These are phyloP conservation scores for Penicillium fimorum DNA, from an alignment of 495 filamentous ascomycete genomes.

Conservation along the genomic window DNA sequence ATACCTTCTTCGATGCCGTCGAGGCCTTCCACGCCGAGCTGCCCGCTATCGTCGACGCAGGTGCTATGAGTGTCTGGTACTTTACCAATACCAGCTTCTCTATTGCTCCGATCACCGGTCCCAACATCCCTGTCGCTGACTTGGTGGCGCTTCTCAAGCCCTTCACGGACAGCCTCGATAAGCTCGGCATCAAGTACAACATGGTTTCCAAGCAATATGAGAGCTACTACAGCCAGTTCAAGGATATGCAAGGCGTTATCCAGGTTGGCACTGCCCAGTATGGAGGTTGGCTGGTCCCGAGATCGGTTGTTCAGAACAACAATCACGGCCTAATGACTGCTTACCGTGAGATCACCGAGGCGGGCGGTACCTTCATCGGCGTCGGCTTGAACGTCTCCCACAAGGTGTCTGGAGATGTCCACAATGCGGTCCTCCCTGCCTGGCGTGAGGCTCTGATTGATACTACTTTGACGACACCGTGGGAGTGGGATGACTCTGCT, in stretches of 20 bases:
- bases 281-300: slow-evolving; percentile 58
- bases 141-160: slow-evolving; percentile 31
- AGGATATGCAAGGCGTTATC: slow-evolving; percentile 35
- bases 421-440: slow-evolving; percentile 56
- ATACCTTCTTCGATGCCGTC: slow-evolving; percentile 45
- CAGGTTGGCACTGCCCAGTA: slow-evolving; percentile 50
- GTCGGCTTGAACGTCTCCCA: slow-evolving; percentile 41
- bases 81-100: slow-evolving; percentile 48
- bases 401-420: slow-evolving; percentile 42
- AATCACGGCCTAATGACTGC: slow-evolving; percentile 45
- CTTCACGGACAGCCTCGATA: slow-evolving; percentile 26
- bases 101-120: slow-evolving; percentile 42
- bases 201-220: slow-evolving; percentile 31
- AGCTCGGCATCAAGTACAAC: slow-evolving; percentile 32
- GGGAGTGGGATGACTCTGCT: slow-evolving; percentile 40
- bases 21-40: slow-evolving; percentile 40
- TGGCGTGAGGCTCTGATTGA: slow-evolving; percentile 57
- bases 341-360: slow-evolving; percentile 40
- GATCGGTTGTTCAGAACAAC: slow-evolving; percentile 44
- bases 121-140: slow-evolving; percentile 30
- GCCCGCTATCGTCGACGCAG: slow-evolving; percentile 49
- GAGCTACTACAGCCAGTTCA: slow-evolving; percentile 48
- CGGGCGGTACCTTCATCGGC: slow-evolving; percentile 47
- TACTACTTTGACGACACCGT: slow-evolving; percentile 38
- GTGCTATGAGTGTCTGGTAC: slow-evolving; percentile 52